Evolutionary conservation across 2,329 filamentous ascomycete genomes (phyloP), one percentile per base, ranked within the genome.

Genomic region (Venturiaceae sp.): DNA sequence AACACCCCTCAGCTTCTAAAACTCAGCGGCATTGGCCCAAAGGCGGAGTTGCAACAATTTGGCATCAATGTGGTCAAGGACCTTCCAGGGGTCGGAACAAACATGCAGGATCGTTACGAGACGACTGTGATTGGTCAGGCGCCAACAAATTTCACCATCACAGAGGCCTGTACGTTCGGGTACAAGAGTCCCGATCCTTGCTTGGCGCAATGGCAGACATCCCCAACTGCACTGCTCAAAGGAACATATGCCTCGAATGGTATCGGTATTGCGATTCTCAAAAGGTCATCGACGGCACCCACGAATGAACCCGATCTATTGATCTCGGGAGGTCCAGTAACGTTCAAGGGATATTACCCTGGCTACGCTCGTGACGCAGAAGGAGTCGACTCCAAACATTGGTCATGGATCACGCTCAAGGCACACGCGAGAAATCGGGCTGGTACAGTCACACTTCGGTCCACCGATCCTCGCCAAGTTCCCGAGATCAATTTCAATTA

Each of bases 1-100:
- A 83, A 86, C 70, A 79, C 80, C 1, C 83, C 83, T 6, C 84
- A 87, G 67, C 70, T 88, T 2, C 79, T 88, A 13, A 82, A 84
- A 71, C 77, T 86, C 1, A 81, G 76, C 55, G 85, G 85, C n/a
- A 77, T 87, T 34, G 84, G 84, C 0, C 82, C 83, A 0, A 65
- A 69, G 8, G 66, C 68, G 0, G 70, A 79, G 44, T 71, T 80
- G 3, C 59, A 70, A 39, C 60, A 68, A 13, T 54, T 54, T 33
- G 52, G 52, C 33, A 58, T 58, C 55, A 8, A 13, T 26, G 55
- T 58, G 11, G 32, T 58, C 56, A 28, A 11, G 8, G 57, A 58
- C 19, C 54, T 58, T 9, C 79, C 80, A 1, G 82, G 84, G 47
- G 83, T 88, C 3, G 85, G 85, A 5, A 79, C 78, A 59, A 84